phyloP scores from a whole-genome alignment of 2,329 filamentous ascomycete genomes.

The Neophaeococcomyces mojaviensis region DNA sequence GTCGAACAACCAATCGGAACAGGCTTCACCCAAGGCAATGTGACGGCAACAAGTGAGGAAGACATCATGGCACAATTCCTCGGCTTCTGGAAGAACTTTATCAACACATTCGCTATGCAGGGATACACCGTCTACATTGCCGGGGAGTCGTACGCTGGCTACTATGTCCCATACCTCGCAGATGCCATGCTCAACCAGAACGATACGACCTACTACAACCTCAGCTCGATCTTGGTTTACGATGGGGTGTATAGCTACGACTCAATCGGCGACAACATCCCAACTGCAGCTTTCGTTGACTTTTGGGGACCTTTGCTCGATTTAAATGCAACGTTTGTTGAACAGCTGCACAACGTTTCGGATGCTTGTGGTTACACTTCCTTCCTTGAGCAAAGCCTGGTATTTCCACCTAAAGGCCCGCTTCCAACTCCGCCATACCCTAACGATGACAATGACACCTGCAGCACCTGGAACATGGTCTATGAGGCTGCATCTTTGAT shows the following conservation, averaged over 20 bases:
- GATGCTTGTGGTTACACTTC: conserved; percentile 40
- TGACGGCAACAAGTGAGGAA: conserved; percentile 57
- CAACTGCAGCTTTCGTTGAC: conserved; percentile 35
- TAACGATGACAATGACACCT: conserved; percentile 40
- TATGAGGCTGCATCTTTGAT: conserved; percentile 44
- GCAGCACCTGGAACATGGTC: conserved; percentile 53
- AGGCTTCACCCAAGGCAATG: conserved; percentile 60
- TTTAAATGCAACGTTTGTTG: conserved; percentile 38
- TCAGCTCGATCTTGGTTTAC: conserved; percentile 64
- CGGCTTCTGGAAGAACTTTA: conserved; percentile 72
- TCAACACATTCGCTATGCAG: conserved; percentile 62
- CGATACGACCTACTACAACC: conserved; percentile 59
- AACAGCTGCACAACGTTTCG: conserved; percentile 33
- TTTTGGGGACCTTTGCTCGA: conserved; percentile 37
- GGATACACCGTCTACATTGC: conserved; percentile 64
- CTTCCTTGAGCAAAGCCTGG: conserved; percentile 45
- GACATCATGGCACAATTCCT: conserved; percentile 66
- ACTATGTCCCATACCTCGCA: conserved; percentile 68
- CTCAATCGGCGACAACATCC: conserved; percentile 41
- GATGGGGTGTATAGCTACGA: conserved; percentile 58
- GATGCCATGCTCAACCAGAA: conserved; percentile 64
- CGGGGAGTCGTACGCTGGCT: conserved; percentile 56
- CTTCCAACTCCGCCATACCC: conserved; percentile 48
- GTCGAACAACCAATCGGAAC: conserved; percentile 43
- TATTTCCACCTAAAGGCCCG: conserved; percentile 59